Evolutionary conservation across 73 alveolate genomes (phyloP), one percentile per base, ranked within the genome.

Genomic region (Paraurostyla sp.): DNA sequence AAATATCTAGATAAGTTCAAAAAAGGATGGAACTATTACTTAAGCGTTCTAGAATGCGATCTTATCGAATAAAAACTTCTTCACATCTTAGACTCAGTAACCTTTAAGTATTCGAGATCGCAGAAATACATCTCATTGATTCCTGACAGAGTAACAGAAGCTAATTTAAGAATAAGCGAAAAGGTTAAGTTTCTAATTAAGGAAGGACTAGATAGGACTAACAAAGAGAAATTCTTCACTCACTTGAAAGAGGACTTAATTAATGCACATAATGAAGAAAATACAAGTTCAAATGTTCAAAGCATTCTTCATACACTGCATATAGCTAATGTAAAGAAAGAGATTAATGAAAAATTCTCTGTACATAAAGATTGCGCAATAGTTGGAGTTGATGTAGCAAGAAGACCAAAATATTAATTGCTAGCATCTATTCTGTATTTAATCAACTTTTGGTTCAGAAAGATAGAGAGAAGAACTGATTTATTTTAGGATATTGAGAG

Each of bases 1-100:
- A 29, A 30, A n/a, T 35, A 23, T 20, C 86, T 87, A 1, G 48
- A 87, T 41, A 76, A 40, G 0, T 87, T 87, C 85, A 51, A 76
- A 32, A 73, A 57, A 22, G 93, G 93, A 22, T 87, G 93, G 93
- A n/a, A 49, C 22, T 75, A 75, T 76, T 87, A 87, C 60, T 33
- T 87, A 18, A 50, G 69, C 54, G 62, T 38, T 3, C 33, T 87
- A 13, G 93, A 87, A 27, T 20, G 33, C 13, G 89, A 73, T 20
- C 29, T 87, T 18, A 87, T 87, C 15, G 83, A 71, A 69, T 11
- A 27, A 25, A 87, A 87, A 46, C 23, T 87, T 43, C 1, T 13
- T 0, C 48, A 38, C 0, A 48, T 87, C 25, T 51, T 87, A 15
- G 48, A 36, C 46, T 58, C 87, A 25, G 13, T 36, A 18, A 87